Evolutionary conservation across 108 stramenopile genomes (phyloP), one percentile per base, ranked within the genome.

Genomic region (Epithemia pelagica): DNA sequence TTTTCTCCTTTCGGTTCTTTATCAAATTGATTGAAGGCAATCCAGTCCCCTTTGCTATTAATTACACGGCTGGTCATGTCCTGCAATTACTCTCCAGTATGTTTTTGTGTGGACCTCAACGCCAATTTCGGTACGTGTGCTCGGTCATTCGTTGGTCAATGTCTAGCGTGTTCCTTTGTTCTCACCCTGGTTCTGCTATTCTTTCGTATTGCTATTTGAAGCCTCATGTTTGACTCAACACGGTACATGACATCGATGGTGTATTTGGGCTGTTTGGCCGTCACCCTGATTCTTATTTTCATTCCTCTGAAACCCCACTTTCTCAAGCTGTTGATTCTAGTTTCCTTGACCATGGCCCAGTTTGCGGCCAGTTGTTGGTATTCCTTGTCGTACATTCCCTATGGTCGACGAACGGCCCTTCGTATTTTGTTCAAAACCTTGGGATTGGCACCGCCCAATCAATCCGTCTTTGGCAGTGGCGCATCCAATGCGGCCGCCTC

Each of bases 141-240:
- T 46, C 37, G 15, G 15, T 46, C 15, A 15, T 46, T 46, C n/a
- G n/a, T n/a, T n/a, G n/a, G n/a, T n/a, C n/a, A n/a, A n/a, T n/a
- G n/a, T n/a, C n/a, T n/a, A n/a, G n/a, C n/a, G 20, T 52, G 52
- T 5, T 25, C 26, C 26, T 25, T 55, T 55, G 54, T 55, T 2
- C 26, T 23, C 26, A 25, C 24, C 5, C 20, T 52, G 52, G 15
- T 52, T 52, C 19, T 20, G 20, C 20, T 52, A 15, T 52, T 52
- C 20, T 52, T 52, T 20, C 52, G 20, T 52, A 20, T 15, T 52
- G 52, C 19, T 52, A 19, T 15, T 52, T 52, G 19, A 66, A 78
- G 72, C 65, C 80, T 71, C 59, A 90, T 94, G 90, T 87, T 90
- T 73, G 88, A 91, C 64, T 84, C 89, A 24, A 86, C 71, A 58